phyloP scores from a whole-genome alignment of 495 filamentous ascomycete genomes.

The Penicillium egyptiacum region DNA sequence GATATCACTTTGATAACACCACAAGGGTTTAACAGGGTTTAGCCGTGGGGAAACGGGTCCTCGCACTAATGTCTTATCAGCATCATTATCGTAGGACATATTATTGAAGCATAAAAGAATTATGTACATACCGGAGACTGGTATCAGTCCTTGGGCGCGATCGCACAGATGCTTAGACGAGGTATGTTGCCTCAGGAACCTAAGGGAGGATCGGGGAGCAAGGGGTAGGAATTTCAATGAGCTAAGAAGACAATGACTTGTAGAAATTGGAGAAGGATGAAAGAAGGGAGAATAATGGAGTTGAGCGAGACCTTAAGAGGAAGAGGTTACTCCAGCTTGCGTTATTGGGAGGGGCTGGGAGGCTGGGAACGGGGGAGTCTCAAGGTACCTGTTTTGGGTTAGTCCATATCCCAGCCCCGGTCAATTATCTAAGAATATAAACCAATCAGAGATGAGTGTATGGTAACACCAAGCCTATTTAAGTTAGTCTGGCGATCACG shows the following conservation, averaged over 20 bases:
- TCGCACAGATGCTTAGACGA: constrained; percentile 7
- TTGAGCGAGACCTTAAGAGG: constrained; percentile 29
- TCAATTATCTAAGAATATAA: constrained; percentile 22
- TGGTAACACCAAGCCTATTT: constrained; percentile 26
- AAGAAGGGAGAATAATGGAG: constrained; percentile 19
- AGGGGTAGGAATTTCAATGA: not conserved
- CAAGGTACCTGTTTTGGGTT: constrained; percentile 24
- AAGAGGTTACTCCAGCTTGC: constrained; percentile 17
- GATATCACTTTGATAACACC: constrained; percentile 15
- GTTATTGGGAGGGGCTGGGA: constrained; percentile 37
- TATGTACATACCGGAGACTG: constrained; percentile 35
- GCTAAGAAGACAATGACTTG: constrained; percentile 2
- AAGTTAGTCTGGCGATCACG: constrained; percentile 33
- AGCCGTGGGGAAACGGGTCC: constrained; percentile 24
- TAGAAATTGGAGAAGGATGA: constrained; percentile 4
- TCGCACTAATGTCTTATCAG: constrained; percentile 29
- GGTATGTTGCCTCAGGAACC: constrained; percentile 10
- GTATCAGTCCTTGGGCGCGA: not conserved
- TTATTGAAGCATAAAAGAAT: constrained; percentile 20
- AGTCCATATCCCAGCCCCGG: constrained; percentile 32
- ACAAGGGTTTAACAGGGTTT: constrained; percentile 12
- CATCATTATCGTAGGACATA: not conserved
- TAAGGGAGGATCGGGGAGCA: not conserved
- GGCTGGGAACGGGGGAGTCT: constrained; percentile 40
- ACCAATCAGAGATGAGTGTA: constrained; percentile 18